Conservation (phyloP, 2,329 filamentous ascomycete genomes). For the Lasiodiplodia sp. region DNA sequence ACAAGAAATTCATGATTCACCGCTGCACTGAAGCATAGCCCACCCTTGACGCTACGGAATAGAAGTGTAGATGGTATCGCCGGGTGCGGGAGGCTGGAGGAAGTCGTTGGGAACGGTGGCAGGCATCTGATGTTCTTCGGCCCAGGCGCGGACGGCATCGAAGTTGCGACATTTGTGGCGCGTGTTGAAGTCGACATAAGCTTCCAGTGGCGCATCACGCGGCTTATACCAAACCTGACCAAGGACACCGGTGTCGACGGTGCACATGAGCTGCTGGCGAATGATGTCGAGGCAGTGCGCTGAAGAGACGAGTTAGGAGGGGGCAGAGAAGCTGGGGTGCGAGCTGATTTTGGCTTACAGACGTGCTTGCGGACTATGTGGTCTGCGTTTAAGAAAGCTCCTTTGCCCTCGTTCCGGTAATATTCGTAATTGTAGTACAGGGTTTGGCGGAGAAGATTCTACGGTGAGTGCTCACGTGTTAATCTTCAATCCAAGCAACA, state of each 20-base stretch:
- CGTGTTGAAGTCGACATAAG: slow-evolving; percentile 70
- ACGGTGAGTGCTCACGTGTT: background rate
- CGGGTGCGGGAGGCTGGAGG: slow-evolving; percentile 49
- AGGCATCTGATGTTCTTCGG: slow-evolving; percentile 60
- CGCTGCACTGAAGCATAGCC: too few species aligned
- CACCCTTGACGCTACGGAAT: slow-evolving; percentile 35
- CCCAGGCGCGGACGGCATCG: slow-evolving; percentile 62
- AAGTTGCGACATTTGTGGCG: slow-evolving; percentile 66
- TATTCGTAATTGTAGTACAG: slow-evolving; percentile 67
- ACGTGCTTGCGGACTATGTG: slow-evolving; percentile 63
- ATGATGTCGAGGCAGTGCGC: slow-evolving; percentile 68
- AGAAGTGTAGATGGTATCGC: slow-evolving; percentile 40
- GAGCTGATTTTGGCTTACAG: slow-evolving; percentile 53
- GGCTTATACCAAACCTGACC: slow-evolving; percentile 67
- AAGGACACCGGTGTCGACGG: slow-evolving; percentile 65
- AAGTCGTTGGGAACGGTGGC: slow-evolving; percentile 52
- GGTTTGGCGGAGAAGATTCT: slow-evolving; percentile 66
- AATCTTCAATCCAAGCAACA: background rate
- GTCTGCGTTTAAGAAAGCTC: slow-evolving; percentile 65
- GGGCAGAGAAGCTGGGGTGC: background rate
- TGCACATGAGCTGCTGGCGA: slow-evolving; percentile 70
- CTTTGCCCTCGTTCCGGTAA: slow-evolving; percentile 59
- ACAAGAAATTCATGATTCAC: too few species aligned
- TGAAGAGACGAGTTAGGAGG: slow-evolving; percentile 34
- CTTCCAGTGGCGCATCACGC: slow-evolving; percentile 52